Percentiles rank a stretch among this genome's conserved stretches.
phyloP scores from a whole-genome alignment of 2,329 filamentous ascomycete species.

The Knoxdaviesia proteae region DNA sequence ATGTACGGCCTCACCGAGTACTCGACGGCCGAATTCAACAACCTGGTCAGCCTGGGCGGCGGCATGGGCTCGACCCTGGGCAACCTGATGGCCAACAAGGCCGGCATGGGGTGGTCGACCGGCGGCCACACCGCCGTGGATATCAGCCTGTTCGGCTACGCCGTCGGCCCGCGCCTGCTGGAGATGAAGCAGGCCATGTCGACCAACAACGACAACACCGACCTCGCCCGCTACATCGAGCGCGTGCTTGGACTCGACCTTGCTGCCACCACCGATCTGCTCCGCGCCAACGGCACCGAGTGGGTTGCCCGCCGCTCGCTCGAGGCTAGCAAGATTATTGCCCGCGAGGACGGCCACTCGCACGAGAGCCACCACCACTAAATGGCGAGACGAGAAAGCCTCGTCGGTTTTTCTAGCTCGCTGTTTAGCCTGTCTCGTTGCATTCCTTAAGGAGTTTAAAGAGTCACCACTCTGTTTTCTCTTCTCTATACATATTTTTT shows the following conservation, averaged over 20 bases:
- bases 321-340: no score
- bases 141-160: conserved; percentile 8
- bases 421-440: no score
- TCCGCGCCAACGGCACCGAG: conserved; percentile 7
- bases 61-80: conserved; percentile 4
- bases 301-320: conserved; percentile 6
- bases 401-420: no score
- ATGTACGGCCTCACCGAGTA: conserved; percentile 6
- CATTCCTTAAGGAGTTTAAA: no score
- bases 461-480: no score
- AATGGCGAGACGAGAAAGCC: no score
- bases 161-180: conserved; percentile 2
- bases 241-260: conserved; percentile 8
- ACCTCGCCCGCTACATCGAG: conserved; percentile 9
- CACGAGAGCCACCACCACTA: no score
- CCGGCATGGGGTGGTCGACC: conserved; percentile 8
- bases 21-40: conserved; percentile 1
- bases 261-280: conserved; percentile 6
- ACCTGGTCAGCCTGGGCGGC: neutral
- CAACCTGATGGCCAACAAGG: conserved; percentile 4
- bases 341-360: no score
- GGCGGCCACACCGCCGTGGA: conserved; percentile 8
- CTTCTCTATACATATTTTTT: no score
- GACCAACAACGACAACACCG: conserved; percentile 9
- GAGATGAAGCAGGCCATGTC: conserved; percentile 7